phyloP scores from a whole-genome alignment of 352 stramenopile species.

The Aphanomyces cochlioides region DNA sequence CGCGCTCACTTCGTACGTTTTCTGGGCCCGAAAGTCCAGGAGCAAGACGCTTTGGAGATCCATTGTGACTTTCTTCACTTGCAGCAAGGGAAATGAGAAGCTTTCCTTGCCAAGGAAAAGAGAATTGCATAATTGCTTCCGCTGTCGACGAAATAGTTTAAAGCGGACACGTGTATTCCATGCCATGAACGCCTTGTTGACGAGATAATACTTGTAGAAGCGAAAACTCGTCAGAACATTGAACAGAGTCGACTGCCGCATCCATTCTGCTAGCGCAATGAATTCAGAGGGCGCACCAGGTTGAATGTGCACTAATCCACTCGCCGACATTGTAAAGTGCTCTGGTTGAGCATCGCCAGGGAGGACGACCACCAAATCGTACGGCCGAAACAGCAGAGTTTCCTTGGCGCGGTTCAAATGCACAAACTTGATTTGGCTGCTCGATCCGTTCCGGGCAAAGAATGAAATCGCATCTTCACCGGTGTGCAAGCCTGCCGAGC shows the following conservation, averaged over 20 bases:
- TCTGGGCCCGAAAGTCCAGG: conserved; percentile 79
- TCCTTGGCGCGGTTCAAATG: conserved; percentile 82
- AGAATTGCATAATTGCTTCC: conserved; percentile 69
- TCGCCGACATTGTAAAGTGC: conserved; percentile 90
- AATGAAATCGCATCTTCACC: conserved; percentile 93
- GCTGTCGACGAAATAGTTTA: conserved; percentile 87
- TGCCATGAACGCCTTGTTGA: conserved; percentile 86
- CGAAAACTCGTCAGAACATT: conserved; percentile 91
- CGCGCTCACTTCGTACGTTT: conserved; percentile 81
- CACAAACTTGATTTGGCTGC: conserved; percentile 93
- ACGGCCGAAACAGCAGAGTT: conserved; percentile 80
- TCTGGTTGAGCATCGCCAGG: conserved; percentile 76
- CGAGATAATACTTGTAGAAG: conserved; percentile 93
- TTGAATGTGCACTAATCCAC: conserved; percentile 71
- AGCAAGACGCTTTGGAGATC: conserved; percentile 81
- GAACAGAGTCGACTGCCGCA: conserved; percentile 92
- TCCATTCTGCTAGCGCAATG: conserved; percentile 91
- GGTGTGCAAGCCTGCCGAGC: conserved; percentile 35
- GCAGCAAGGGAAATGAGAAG: conserved; percentile 83
- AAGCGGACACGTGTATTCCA: conserved; percentile 89
- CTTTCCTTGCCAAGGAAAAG: conserved; percentile 90
- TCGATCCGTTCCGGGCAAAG: conserved; percentile 88
- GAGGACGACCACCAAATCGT: conserved; percentile 87
- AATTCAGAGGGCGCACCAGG: conserved; percentile 86
- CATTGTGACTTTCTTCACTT: conserved; percentile 86